phyloP scores from a whole-genome alignment of 2,329 filamentous ascomycete species.

The Clarireedia homoeocarpa region DNA sequence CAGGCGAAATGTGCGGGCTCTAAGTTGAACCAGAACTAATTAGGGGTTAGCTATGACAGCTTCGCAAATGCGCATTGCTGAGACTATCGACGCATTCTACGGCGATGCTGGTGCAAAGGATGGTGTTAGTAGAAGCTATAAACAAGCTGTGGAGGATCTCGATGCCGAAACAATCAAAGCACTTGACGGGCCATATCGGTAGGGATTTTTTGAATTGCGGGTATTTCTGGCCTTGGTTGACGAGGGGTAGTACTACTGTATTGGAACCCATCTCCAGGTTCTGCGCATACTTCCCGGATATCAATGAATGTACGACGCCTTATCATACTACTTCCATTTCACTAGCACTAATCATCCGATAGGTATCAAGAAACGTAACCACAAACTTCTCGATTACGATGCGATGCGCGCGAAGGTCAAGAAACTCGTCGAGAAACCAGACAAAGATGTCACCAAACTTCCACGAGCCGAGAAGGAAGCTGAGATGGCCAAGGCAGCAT shows the following conservation, averaged over 20 bases:
- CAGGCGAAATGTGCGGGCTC: not conserved
- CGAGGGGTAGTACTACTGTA: conserved; percentile 63
- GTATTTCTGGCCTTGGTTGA: conserved; percentile 12
- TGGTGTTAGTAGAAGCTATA: conserved; percentile 93
- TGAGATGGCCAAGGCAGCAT: conserved; percentile 85
- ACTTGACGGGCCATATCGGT: conserved; percentile 89
- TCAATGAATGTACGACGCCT: conserved; percentile 73
- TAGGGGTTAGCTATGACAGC: conserved; percentile 77
- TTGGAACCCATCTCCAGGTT: conserved; percentile 93
- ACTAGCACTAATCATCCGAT: conserved; percentile 17
- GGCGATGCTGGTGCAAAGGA: conserved; percentile 91
- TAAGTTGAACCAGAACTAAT: not conserved
- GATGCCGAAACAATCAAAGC: conserved; percentile 99
- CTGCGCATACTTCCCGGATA: conserved; percentile 97
- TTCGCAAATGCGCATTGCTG: conserved; percentile 97
- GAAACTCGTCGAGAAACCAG: conserved; percentile 93
- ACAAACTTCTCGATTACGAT: conserved; percentile 98
- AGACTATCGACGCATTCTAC: conserved; percentile 99
- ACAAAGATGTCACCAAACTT: conserved; percentile 96
- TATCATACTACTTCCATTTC: not conserved
- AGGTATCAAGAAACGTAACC: conserved; percentile 95
- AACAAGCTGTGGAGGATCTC: conserved; percentile 94
- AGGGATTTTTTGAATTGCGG: conserved; percentile 18
- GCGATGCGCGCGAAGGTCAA: conserved; percentile 92
- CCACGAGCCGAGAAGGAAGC: conserved; percentile 94